These are phyloP conservation scores for Saccharomycopsis oosterbeekiorum DNA, from an alignment of 805 yeast genomes.

Conservation along the genomic window DNA sequence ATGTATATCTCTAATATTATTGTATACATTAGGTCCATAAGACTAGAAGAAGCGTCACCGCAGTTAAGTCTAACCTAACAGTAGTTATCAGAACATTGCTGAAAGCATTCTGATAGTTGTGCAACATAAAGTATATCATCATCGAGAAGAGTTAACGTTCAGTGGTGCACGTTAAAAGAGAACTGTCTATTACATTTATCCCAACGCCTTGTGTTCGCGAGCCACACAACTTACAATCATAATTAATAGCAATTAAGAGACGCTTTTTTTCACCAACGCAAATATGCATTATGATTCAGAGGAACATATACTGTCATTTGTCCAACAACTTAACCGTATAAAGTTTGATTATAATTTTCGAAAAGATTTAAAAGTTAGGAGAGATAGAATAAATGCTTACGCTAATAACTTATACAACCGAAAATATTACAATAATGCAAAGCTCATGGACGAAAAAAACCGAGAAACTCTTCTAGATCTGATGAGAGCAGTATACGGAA, in stretches of 20 bases:
- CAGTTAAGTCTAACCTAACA: no score
- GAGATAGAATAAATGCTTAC: not conserved
- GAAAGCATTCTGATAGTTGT: no score
- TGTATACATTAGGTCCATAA: no score
- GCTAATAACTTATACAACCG: not conserved
- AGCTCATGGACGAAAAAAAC: not conserved
- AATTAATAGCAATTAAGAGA: not conserved
- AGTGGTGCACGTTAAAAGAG: no score
- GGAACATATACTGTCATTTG: not conserved
- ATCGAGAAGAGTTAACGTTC: no score
- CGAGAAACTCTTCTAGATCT: not conserved
- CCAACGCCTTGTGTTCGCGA: no score
- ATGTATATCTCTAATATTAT: no score
- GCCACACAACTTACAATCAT: not conserved
- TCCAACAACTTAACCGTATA: not conserved
- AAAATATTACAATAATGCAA: not conserved
- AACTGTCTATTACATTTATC: no score
- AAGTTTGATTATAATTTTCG: not conserved
- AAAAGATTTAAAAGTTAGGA: not conserved
- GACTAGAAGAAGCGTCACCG: no score
- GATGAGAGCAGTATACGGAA: slow-evolving; percentile 16
- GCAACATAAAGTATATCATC: no score
- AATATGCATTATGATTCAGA: not conserved
- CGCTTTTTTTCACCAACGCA: not conserved
- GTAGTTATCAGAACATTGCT: no score